Conservation (phyloP, 148 eudicot species). For the Euryodendron excelsum region DNA sequence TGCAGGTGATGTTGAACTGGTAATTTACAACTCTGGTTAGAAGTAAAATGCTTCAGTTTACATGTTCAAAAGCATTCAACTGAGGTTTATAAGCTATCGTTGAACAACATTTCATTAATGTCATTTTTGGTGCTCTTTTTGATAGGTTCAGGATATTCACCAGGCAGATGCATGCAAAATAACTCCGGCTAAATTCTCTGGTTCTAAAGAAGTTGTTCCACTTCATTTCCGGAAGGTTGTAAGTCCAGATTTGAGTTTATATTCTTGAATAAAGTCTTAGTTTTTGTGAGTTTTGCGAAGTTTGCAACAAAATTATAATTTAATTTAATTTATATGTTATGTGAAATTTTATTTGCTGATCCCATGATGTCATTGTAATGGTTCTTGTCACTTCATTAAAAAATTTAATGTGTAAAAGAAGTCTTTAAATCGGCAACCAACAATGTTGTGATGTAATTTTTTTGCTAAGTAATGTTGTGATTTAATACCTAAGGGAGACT, state of each 20-base stretch:
- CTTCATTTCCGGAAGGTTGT: conserved; percentile 65
- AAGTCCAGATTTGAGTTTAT: conserved; percentile 11
- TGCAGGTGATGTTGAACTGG: not conserved
- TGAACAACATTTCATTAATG: not conserved
- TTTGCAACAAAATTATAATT: not conserved
- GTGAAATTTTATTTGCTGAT: not conserved
- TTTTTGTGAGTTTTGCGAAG: not conserved
- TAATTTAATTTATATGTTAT: not conserved
- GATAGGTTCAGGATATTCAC: conserved; percentile 74
- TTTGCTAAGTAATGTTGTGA: not conserved
- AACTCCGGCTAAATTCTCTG: conserved; percentile 85
- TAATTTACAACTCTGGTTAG: not conserved
- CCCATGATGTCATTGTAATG: not conserved
- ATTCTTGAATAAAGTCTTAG: not conserved
- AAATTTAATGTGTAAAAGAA: not conserved
- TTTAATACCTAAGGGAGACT: not conserved
- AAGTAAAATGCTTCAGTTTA: conserved; percentile 1
- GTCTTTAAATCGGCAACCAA: not conserved
- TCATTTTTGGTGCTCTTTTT: conserved; percentile 11
- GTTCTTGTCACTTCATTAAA: not conserved
- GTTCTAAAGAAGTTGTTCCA: conserved; percentile 83
- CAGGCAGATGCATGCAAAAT: conserved; percentile 84
- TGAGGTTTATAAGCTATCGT: not conserved
- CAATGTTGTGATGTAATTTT: not conserved
- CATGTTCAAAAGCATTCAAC: not conserved